Base-by-base conservation (phyloP, 2,329 filamentous ascomycete genomes). In the Beauveria varroae region DNA sequence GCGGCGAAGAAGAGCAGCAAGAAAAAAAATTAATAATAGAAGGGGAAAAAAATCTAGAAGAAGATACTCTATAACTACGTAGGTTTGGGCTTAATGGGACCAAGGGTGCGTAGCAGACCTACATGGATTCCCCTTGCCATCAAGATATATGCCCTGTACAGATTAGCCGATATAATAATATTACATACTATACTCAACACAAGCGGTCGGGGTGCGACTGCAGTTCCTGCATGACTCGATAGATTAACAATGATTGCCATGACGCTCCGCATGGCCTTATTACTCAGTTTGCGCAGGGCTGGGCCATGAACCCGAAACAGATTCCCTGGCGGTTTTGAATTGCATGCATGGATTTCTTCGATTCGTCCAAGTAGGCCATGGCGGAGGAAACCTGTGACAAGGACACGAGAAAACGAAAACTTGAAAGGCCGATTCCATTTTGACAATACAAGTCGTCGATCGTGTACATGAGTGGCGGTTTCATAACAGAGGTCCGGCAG, bases 1-100 rank as follows among this genome's bases (percentile, higher is more conserved):
- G 34, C 47, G 4, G 7, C 24, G 18, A 58, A 57, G 30, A 57
- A 62, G 54, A 49, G 28, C 20, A 62, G 22, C 20, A 62, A 62
- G 54, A 62, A 54, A 20, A 58, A 40, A 5, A 62, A 58, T 22
- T 57, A 58, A 55, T 41, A 54, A 49, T 49, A 50, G 26, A 60
- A 24, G 6, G 22, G 46, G 46, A 5, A 8, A 30, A 6, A 37
- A 50, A 37, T n/a, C n/a, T 18, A 24, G 40, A 54, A 51, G n/a
- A 49, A 14, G 9, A 24, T 7, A 54, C 7, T 41, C 20, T 30
- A 55, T 49, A 22, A 61, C 55, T 43, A 55, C 28, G n/a, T 55
- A 12, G 22, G 49, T 22, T 43, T 46, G 18, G 57, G 41, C 24
- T 50, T 52, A 34, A 43, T 52, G 22, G 37, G 57, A 37, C 10